Conservation (phyloP, 2,329 filamentous ascomycete genomes). For the Aspergillus quadricinctus region DNA sequence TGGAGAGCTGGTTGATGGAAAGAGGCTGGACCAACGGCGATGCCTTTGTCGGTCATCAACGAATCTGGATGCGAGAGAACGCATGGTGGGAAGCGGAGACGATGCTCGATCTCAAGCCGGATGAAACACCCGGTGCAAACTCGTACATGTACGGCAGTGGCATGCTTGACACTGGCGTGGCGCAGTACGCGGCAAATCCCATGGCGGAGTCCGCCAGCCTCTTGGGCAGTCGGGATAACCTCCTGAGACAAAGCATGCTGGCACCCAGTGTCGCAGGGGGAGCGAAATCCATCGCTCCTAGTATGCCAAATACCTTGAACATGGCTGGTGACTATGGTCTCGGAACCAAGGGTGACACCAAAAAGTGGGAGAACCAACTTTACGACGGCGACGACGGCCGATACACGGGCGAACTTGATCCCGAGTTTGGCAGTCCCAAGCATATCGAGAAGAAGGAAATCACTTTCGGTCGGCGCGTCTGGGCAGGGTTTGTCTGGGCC, state of each 20-base stretch:
- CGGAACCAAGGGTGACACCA: slow-evolving; percentile 76
- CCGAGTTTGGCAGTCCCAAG: slow-evolving; percentile 72
- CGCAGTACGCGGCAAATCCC: slow-evolving; percentile 53
- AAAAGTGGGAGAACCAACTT: slow-evolving; percentile 59
- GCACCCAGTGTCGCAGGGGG: slow-evolving; percentile 46
- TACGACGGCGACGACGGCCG: slow-evolving; percentile 70
- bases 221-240: slow-evolving; percentile 67
- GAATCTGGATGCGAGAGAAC: slow-evolving; percentile 89
- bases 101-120: slow-evolving; percentile 84
- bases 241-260: slow-evolving; percentile 48
- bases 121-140: slow-evolving; percentile 42
- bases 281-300: slow-evolving; percentile 51
- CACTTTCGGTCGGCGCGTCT: slow-evolving; percentile 62
- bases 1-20: slow-evolving; percentile 90
- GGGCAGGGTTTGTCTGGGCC: slow-evolving; percentile 79
- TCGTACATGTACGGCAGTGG: slow-evolving; percentile 52
- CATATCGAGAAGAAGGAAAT: slow-evolving; percentile 67
- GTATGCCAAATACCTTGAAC: slow-evolving; percentile 51
- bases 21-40: slow-evolving; percentile 98
- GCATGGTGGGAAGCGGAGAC: slow-evolving; percentile 98
- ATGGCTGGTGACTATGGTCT: slow-evolving; percentile 83
- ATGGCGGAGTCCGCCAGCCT: slow-evolving; percentile 58
- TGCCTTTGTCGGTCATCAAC: slow-evolving; percentile 82
- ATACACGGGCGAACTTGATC: slow-evolving; percentile 66
- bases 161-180: slow-evolving; percentile 69